Conservation (phyloP, 2,329 filamentous ascomycete species). For the Stachybotrys elegans region DNA sequence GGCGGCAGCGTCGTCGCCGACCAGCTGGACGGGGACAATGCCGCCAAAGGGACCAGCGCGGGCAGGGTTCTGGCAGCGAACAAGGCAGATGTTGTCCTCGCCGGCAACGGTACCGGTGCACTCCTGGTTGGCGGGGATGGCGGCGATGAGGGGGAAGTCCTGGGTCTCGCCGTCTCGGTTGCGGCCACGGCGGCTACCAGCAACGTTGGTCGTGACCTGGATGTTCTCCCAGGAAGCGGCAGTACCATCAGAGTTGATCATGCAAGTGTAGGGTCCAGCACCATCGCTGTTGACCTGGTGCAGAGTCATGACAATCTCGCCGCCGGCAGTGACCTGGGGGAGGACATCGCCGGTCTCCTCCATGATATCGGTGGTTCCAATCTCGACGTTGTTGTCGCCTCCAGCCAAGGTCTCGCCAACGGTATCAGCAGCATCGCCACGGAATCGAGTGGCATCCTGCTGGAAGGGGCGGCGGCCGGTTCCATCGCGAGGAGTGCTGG, state of each 20-base stretch:
- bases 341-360: constrained; percentile 49
- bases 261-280: constrained; percentile 54
- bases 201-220: constrained; percentile 40
- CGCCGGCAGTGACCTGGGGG: constrained; percentile 55
- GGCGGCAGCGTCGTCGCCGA: constrained; percentile 13
- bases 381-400: constrained; percentile 52
- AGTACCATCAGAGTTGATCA: constrained; percentile 58
- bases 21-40: constrained; percentile 51
- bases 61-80: constrained; percentile 57
- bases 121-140: constrained; percentile 47
- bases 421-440: constrained; percentile 42
- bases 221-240: constrained; percentile 44
- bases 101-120: constrained; percentile 59
- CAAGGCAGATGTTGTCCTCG: constrained; percentile 55
- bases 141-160: constrained; percentile 48
- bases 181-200: constrained; percentile 25
- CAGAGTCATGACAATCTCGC: constrained; percentile 54
- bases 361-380: constrained; percentile 54
- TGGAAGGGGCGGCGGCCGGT: constrained; percentile 58
- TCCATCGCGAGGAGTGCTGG: constrained; percentile 55
- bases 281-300: constrained; percentile 18
- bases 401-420: constrained; percentile 54
- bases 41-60: constrained; percentile 59
- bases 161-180: constrained; percentile 35
- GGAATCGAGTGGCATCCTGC: constrained; percentile 59